phyloP scores from a whole-genome alignment of 1,284 basidiomycete species.

The Puccinia horiana region DNA sequence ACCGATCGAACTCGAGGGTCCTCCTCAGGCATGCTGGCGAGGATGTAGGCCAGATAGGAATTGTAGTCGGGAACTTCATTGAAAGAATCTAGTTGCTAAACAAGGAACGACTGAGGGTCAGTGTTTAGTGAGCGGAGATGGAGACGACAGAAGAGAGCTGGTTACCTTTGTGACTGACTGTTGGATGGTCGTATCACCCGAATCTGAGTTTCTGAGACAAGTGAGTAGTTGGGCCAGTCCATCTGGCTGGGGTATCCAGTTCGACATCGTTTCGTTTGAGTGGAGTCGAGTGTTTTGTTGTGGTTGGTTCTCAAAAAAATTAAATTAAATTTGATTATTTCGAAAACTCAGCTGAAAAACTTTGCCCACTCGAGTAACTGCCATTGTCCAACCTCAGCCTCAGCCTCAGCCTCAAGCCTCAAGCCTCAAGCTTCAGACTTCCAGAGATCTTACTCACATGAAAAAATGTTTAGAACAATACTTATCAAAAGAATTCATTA shows the following conservation, averaged over 20 bases:
- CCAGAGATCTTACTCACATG: no score
- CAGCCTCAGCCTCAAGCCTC: no score
- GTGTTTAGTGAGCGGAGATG: neutral
- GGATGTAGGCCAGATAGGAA: conserved; percentile 92
- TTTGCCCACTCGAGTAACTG: no score
- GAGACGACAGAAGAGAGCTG: neutral
- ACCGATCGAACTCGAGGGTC: conserved; percentile 89
- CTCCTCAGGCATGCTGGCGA: conserved; percentile 76
- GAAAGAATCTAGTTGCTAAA: conserved; percentile 82
- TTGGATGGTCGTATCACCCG: conserved; percentile 68
- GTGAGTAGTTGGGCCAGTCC: conserved; percentile 79
- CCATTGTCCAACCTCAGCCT: no score
- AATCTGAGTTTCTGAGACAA: conserved; percentile 80
- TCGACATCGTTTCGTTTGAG: neutral
- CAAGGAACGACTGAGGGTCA: conserved; percentile 27
- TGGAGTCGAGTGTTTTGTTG: neutral
- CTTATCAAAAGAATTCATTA: no score
- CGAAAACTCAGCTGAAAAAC: no score
- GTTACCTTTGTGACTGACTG: conserved; percentile 71
- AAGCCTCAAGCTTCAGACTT: no score
- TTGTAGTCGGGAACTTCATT: conserved; percentile 89
- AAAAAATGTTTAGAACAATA: no score
- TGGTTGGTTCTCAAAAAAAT: neutral
- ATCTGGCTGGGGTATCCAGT: conserved; percentile 73
- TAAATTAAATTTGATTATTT: no score